Percentiles rank a stretch among this genome's conserved stretches.
phyloP scores from a whole-genome alignment of 331 rosid species.

The Phaseolus coccineus region DNA sequence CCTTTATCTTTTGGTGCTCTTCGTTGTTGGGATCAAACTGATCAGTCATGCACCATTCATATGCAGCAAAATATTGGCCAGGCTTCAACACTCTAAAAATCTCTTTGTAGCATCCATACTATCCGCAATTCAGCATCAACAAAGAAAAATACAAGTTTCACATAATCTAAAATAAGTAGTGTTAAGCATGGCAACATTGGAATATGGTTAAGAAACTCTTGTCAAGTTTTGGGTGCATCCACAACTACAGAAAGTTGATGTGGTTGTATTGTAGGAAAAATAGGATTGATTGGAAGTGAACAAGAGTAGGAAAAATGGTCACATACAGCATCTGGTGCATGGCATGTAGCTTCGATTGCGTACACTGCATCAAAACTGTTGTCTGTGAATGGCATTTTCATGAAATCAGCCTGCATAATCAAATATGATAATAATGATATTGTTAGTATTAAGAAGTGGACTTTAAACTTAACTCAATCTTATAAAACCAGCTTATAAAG shows the following conservation, averaged over 20 bases:
- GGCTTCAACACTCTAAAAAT: conserved; percentile 64
- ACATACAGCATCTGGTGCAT: conserved; percentile 94
- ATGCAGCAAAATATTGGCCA: conserved; percentile 66
- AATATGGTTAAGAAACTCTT: neutral
- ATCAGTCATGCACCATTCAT: conserved; percentile 92
- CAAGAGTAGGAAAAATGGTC: neutral
- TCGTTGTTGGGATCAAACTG: conserved; percentile 69
- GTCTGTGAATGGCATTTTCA: conserved; percentile 86
- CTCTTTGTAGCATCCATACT: conserved; percentile 90
- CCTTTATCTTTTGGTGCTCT: conserved; percentile 79
- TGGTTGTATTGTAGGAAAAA: neutral
- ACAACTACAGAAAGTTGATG: neutral
- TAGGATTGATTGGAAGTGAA: neutral
- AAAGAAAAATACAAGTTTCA: conserved; percentile 9
- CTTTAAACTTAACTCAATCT: too few relatives aligned
- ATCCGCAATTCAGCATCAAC: neutral
- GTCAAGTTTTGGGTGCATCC: neutral
- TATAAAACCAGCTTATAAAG: too few relatives aligned
- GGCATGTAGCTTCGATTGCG: conserved; percentile 98
- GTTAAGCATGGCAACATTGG: neutral
- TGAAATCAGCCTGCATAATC: conserved; percentile 83
- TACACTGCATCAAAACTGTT: conserved; percentile 83
- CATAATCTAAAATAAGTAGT: neutral
- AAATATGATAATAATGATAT: conserved; percentile 10
- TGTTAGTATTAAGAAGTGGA: neutral